Conservation (phyloP, 371 early-diverging fungal species). For the Actinomortierella wolfii region DNA sequence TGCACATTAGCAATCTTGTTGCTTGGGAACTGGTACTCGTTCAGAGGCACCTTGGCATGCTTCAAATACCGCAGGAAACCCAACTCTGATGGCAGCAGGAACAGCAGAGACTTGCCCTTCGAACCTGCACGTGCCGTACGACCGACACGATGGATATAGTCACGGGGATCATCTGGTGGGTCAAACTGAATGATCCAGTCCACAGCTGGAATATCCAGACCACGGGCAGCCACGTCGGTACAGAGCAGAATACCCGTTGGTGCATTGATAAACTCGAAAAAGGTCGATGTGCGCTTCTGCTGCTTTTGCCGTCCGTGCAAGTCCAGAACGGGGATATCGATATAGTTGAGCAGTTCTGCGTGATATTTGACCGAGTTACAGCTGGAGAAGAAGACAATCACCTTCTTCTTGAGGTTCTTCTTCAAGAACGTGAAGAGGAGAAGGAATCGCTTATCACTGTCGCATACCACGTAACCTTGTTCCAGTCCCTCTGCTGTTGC, state of each 20-base stretch:
- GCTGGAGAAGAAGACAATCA: slow-evolving; percentile 96
- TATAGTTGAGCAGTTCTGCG: slow-evolving; percentile 94
- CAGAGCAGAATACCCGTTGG: slow-evolving; percentile 90
- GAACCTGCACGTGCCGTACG: slow-evolving; percentile 97
- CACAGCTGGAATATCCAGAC: slow-evolving; percentile 97
- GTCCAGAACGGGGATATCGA: slow-evolving; percentile 95
- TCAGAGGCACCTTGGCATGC: slow-evolving; percentile 95
- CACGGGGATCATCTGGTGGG: slow-evolving; percentile 97
- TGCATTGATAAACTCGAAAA: slow-evolving; percentile 96
- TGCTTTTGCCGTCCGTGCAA: slow-evolving; percentile 94
- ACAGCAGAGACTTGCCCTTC: slow-evolving; percentile 89
- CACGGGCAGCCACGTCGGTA: slow-evolving; percentile 99
- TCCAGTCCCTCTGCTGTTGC: slow-evolving; percentile 95
- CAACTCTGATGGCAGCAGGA: slow-evolving; percentile 94
- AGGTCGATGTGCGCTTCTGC: slow-evolving; percentile 93
- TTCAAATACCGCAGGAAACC: slow-evolving; percentile 97
- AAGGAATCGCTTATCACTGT: slow-evolving; percentile 88
- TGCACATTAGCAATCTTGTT: slow-evolving; percentile 96
- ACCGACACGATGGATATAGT: slow-evolving; percentile 99
- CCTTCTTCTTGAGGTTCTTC: slow-evolving; percentile 92
- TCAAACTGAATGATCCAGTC: slow-evolving; percentile 99
- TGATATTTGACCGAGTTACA: slow-evolving; percentile 97
- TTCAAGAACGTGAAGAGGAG: slow-evolving; percentile 91
- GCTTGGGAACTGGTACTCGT: slow-evolving; percentile 97
- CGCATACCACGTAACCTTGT: slow-evolving; percentile 96